phyloP scores from a whole-genome alignment of 306 rosid species.

The Pyrus bretschneideri region DNA sequence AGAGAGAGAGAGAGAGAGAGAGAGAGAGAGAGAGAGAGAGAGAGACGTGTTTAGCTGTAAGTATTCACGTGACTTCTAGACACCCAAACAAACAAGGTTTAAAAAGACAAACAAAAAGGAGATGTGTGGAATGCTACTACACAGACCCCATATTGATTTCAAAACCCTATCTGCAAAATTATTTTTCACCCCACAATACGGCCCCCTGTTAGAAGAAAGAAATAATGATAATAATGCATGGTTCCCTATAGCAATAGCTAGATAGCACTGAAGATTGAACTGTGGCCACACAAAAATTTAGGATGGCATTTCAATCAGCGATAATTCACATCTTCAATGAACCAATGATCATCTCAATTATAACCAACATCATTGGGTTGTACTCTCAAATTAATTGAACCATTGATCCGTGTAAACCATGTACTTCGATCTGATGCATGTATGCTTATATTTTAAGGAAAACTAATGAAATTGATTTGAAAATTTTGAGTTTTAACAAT shows the following conservation, averaged over 20 bases:
- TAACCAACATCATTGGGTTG: not conserved
- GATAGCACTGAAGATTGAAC: not conserved
- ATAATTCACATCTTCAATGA: not conserved
- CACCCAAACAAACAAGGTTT: slow-evolving; percentile 43
- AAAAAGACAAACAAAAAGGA: slow-evolving; percentile 34
- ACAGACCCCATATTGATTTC: slow-evolving; percentile 56
- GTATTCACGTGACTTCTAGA: slow-evolving; percentile 70
- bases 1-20: slow-evolving; percentile 1
- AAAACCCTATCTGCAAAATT: slow-evolving; percentile 62
- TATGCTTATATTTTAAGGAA: too few species aligned
- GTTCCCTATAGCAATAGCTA: not conserved
- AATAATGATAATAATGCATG: not conserved
- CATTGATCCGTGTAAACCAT: not conserved
- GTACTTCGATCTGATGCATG: not conserved
- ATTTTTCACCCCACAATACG: slow-evolving; percentile 14
- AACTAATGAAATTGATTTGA: too few species aligned
- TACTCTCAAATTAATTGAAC: not conserved
- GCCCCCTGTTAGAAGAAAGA: slow-evolving; percentile 10
- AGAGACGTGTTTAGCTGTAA: not conserved
- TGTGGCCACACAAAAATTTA: slow-evolving; percentile 42
- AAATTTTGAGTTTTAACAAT: too few species aligned
- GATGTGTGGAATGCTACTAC: slow-evolving; percentile 63
- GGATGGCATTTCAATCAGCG: slow-evolving; percentile 8
- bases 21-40: not conserved
- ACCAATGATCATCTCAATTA: not conserved